These are phyloP conservation scores for Tetradesmus obliquus DNA, from an alignment of 139 green algal species.

Conservation along the genomic window DNA sequence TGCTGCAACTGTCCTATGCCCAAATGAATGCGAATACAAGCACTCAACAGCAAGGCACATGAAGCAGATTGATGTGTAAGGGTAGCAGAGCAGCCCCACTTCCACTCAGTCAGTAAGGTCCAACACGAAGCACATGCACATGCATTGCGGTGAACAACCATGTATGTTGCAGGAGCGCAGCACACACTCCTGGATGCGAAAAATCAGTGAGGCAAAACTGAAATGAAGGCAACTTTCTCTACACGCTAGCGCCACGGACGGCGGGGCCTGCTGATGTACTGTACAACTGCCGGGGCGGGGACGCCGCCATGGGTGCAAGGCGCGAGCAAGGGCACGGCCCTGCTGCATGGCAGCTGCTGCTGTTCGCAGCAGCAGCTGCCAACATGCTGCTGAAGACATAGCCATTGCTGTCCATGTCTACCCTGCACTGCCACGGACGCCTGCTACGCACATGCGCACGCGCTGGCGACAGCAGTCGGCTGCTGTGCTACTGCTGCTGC, in stretches of 20 bases:
- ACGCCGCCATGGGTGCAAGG: background rate
- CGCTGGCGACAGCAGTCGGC: background rate
- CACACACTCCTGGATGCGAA: slow-evolving; percentile 3
- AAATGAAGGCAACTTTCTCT: background rate
- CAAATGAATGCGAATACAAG: background rate
- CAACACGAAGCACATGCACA: background rate
- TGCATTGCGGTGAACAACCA: background rate
- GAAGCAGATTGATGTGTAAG: background rate
- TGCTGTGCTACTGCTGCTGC: slow-evolving; percentile 10
- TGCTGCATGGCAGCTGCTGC: background rate
- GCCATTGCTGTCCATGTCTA: background rate
- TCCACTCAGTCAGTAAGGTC: background rate
- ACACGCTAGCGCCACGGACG: background rate
- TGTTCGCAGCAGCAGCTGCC: background rate
- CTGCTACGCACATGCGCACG: background rate
- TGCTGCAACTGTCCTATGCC: background rate
- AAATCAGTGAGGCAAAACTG: background rate
- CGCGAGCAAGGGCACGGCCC: background rate
- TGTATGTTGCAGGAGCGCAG: background rate
- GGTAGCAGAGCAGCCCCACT: background rate
- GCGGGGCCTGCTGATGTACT: background rate
- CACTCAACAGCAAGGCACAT: background rate
- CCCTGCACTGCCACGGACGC: background rate
- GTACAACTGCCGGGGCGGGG: background rate
- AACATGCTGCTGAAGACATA: background rate